A percentile compares a stretch with the other conserved stretches of the same genome.
These are phyloP conservation scores for Ceratopteris richardii DNA, from an alignment of 75 land plant genomes.

Conservation along the genomic window DNA sequence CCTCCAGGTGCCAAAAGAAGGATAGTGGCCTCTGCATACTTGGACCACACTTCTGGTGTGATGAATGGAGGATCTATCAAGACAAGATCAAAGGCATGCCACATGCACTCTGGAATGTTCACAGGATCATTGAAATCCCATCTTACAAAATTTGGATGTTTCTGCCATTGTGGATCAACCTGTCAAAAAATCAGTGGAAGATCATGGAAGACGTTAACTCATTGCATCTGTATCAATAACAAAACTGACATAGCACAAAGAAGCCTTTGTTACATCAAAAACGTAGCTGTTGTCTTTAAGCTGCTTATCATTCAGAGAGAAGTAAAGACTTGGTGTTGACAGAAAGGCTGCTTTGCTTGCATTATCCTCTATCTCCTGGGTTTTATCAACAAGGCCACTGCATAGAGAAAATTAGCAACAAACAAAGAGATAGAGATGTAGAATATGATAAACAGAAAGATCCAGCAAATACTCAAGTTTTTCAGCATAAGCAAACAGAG, in stretches of 20 bases:
- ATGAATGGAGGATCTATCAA: constrained; percentile 39
- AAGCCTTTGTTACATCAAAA: constrained; percentile 33
- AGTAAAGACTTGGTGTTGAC: constrained; percentile 36
- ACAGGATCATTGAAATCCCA: constrained; percentile 30
- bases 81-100: constrained; percentile 34
- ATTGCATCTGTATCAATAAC: neutral
- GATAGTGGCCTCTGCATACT: constrained; percentile 32
- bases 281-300: constrained; percentile 25
- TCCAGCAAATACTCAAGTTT: no score
- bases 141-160: constrained; percentile 23
- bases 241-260: neutral
- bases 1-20: constrained; percentile 23
- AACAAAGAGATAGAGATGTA: no score
- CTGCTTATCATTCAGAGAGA: constrained; percentile 26
- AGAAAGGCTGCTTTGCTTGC: constrained; percentile 35
- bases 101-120: constrained; percentile 13
- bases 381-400: neutral
- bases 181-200: constrained; percentile 7
- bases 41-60: constrained; percentile 35
- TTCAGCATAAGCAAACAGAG: no score
- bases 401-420: no score
- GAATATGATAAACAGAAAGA: no score
- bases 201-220: neutral
- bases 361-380: constrained; percentile 31
- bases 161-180: constrained; percentile 32